These are phyloP conservation scores for Naematelia encephala DNA, from an alignment of 768 basidiomycete species.

Conservation along the genomic window DNA sequence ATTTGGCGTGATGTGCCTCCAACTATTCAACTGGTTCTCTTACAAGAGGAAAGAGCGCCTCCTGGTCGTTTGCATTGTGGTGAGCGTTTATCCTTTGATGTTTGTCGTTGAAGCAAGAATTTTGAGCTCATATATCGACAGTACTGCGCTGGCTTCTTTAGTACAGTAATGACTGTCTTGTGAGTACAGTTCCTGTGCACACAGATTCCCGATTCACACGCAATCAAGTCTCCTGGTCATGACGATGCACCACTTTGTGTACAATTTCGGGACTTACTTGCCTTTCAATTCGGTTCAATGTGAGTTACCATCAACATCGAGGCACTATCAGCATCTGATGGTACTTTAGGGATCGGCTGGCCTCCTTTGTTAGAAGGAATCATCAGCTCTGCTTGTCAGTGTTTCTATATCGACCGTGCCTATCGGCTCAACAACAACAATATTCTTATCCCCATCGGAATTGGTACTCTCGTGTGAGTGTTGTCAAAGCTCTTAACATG, in stretches of 20 bases:
- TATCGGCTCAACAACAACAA: conserved; percentile 5
- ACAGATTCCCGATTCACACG: background rate
- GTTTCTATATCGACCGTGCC: conserved; percentile 8
- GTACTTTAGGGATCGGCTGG: background rate
- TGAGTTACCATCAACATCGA: no score
- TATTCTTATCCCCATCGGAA: background rate
- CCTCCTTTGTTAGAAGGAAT: background rate
- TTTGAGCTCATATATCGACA: background rate
- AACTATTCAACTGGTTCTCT: conserved; percentile 3
- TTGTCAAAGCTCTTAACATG: background rate
- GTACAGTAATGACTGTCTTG: background rate
- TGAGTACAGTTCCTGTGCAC: background rate
- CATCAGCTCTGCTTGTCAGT: background rate
- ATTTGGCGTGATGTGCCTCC: conserved; percentile 4
- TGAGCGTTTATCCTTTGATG: background rate
- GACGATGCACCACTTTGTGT: conserved; percentile 8
- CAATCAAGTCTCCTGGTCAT: background rate
- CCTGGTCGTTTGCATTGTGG: conserved; percentile 1
- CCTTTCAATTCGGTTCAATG: conserved; percentile 2
- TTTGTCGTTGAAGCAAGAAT: background rate
- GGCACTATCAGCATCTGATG: background rate
- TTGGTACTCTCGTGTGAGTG: conserved; percentile 6
- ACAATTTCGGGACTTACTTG: conserved; percentile 5
- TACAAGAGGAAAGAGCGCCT: conserved; percentile 3
- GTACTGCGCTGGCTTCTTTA: background rate